Evolutionary conservation across 768 basidiomycete genomes (phyloP), one percentile per base, ranked within the genome.

Genomic region (Royoungia palumana): DNA sequence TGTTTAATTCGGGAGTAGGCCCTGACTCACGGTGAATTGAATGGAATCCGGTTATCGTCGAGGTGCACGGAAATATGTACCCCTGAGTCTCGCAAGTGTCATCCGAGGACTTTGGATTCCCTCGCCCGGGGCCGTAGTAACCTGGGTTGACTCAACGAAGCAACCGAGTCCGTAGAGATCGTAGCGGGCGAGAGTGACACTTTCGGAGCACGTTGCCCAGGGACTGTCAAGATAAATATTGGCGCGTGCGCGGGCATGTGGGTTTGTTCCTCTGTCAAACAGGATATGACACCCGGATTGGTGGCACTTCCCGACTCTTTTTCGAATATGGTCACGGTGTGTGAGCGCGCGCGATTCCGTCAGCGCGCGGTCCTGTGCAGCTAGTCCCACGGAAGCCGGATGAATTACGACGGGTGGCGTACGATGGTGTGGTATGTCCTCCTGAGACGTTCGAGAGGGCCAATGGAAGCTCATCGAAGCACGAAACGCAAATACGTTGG

Each of bases 391-490:
- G 43, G 56, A 55, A 35, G 40, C 52, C 47, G 54, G 28, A 28
- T 12, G 28, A 28, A 28, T 28, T 28, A 28, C 28, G 28, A 28
- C 28, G 32, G 44, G 53, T 50, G 60, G 54, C 50, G 55, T 41
- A 44, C 16, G 30, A 28, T 28, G 28, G 28, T 28, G 28, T 28
- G 43, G 48, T 21, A 13, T 30, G 6, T 47, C 44, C 35, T 61
- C 53, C 28, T 13, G 2, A 12, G 28, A 28, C 11, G 11, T 28
- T 28, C 28, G 28, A 28, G 49, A 60, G 46, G 58, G 55, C 40
- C 52, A 47, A 51, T 62, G 44, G 58, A 62, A 62, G 62, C 2
- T 19, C n/a, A 12, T 24, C 27, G 47, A 60, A 57, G 54, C 37
- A 35, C 14, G 36, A 44, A 9, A 28, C 28, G 24, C 2, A 35